Percentiles rank a stretch among this genome's conserved stretches.
These are phyloP conservation scores for Fraxinus xanthoxyloides DNA, from an alignment of 305 asterid species.

Conservation along the genomic window DNA sequence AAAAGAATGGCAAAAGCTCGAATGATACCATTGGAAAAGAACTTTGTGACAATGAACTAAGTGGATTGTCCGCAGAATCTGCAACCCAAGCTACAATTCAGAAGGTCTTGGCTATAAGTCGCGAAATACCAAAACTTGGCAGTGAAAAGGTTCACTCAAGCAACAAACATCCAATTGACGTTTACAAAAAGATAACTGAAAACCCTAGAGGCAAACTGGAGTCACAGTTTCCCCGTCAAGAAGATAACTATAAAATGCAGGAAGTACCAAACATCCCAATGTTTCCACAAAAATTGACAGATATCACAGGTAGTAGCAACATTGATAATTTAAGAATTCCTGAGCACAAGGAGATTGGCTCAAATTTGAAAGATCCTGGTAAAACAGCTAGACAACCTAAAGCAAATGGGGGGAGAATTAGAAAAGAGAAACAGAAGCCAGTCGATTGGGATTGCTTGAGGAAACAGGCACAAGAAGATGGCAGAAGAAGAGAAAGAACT, in stretches of 20 bases:
- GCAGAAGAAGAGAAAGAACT: conserved; percentile 58
- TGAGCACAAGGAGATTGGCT: conserved; percentile 44
- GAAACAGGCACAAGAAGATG: conserved; percentile 42
- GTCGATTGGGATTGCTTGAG: conserved; percentile 85
- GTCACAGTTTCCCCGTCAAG: conserved; percentile 31
- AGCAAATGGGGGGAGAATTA: conserved; percentile 41
- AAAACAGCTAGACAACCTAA: conserved; percentile 41
- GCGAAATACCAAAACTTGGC: conserved; percentile 29
- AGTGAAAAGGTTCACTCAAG: conserved; percentile 38
- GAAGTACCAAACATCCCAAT: conserved; percentile 34
- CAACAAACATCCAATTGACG: conserved; percentile 36
- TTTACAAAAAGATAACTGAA: conserved; percentile 22
- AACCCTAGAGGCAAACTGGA: conserved; percentile 29
- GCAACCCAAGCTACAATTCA: conserved; percentile 48
- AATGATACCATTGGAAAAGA: conserved; percentile 31
- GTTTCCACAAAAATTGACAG: conserved; percentile 35
- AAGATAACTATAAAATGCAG: conserved; percentile 32
- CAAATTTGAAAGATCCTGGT: conserved; percentile 42
- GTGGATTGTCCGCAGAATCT: conserved; percentile 67
- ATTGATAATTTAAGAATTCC: conserved; percentile 37
- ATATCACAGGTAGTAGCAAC: conserved; percentile 50
- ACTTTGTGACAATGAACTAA: conserved; percentile 46
- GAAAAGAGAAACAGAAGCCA: conserved; percentile 55
- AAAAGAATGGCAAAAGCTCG: conserved; percentile 27
- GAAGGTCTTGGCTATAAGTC: conserved; percentile 27